phyloP scores from a whole-genome alignment of 768 basidiomycete species.

The Gloeostereum incarnatum region DNA sequence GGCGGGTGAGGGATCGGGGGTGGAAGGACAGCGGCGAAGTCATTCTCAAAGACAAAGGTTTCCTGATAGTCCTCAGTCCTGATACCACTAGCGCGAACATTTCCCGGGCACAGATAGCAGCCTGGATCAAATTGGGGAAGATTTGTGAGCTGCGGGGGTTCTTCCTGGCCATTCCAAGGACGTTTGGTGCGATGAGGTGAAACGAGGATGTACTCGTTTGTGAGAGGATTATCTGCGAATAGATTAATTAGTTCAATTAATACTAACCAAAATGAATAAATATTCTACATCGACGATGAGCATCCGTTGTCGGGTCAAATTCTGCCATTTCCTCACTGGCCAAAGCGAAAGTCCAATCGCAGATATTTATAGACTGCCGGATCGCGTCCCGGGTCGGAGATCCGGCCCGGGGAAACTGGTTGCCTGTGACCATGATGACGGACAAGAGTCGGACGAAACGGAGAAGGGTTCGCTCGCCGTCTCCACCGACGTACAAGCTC shows the following conservation, averaged over 20 bases:
- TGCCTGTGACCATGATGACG: not conserved
- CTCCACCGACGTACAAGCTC: conserved; percentile 47
- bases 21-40: conserved; percentile 74
- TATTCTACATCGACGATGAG: conserved; percentile 61
- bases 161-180: conserved; percentile 87
- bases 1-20: conserved; percentile 48
- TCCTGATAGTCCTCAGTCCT: conserved; percentile 58
- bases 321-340: conserved; percentile 16
- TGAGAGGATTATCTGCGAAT: conserved; percentile 68
- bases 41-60: conserved; percentile 71
- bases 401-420: not conserved
- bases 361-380: too few relatives aligned
- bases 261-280: not conserved
- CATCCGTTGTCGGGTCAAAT: conserved; percentile 55
- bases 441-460: conserved; percentile 38
- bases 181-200: conserved; percentile 87
- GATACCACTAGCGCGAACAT: conserved; percentile 62
- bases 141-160: conserved; percentile 41
- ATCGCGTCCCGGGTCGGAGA: not conserved
- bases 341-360: not conserved
- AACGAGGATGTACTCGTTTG: conserved; percentile 67
- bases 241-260: conserved; percentile 3
- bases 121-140: conserved; percentile 58
- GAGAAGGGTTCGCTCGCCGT: conserved; percentile 46
- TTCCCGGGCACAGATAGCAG: conserved; percentile 88